Percentiles rank a stretch among this genome's conserved stretches.
Conservation (phyloP, 768 basidiomycete species). For the Panellus pusillus region DNA sequence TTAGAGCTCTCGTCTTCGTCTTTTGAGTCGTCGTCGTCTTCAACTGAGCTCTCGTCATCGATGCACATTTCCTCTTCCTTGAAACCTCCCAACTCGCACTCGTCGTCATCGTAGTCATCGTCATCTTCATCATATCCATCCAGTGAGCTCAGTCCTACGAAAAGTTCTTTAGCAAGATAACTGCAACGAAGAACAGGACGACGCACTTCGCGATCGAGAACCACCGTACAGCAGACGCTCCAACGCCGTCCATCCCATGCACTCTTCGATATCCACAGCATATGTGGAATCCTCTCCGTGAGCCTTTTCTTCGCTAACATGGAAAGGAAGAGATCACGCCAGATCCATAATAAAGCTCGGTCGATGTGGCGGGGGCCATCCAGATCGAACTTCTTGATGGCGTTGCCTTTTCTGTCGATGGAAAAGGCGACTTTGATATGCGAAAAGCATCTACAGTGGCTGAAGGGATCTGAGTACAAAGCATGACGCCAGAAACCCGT, state of each 20-base stretch:
- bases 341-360: conserved; percentile 47
- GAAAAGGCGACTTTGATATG: conserved; percentile 46
- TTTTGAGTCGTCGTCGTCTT: conserved; percentile 25
- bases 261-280: conserved; percentile 59
- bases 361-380: conserved; percentile 49
- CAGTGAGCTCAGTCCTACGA: background rate
- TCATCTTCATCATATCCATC: conserved; percentile 4
- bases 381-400: conserved; percentile 50
- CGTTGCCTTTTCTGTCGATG: conserved; percentile 45
- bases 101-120: conserved; percentile 11
- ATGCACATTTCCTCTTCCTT: background rate
- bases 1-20: conserved; percentile 1
- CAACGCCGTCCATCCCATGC: conserved; percentile 51
- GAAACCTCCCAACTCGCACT: conserved; percentile 1
- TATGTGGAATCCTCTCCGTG: conserved; percentile 41
- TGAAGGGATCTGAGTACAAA: conserved; percentile 23
- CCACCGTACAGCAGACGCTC: conserved; percentile 59
- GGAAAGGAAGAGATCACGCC: conserved; percentile 62
- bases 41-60: conserved; percentile 5
- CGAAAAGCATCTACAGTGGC: conserved; percentile 53
- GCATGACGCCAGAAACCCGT: conserved; percentile 2
- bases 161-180: conserved; percentile 24
- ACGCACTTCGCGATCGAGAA: conserved; percentile 26
- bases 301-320: conserved; percentile 42
- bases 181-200: conserved; percentile 19